These are phyloP conservation scores for Irpex sp. DNA, from an alignment of 1,284 basidiomycete species.

Conservation along the genomic window DNA sequence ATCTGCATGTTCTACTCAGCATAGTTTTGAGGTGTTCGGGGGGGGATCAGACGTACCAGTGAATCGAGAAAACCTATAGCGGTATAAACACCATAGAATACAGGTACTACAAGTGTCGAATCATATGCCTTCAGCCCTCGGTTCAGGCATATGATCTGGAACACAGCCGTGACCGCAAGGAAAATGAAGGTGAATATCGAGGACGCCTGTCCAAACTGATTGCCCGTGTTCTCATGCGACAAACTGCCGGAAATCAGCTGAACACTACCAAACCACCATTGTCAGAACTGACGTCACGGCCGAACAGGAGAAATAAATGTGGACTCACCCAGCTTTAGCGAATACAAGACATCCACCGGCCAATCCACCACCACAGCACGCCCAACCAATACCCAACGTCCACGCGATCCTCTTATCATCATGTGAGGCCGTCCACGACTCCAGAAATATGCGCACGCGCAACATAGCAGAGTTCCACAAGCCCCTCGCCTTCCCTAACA, in stretches of 20 bases:
- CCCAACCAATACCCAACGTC: slow-evolving; percentile 90
- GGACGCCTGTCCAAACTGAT: slow-evolving; percentile 78
- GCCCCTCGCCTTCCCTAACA: slow-evolving; percentile 26
- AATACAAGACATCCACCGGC: slow-evolving; percentile 88
- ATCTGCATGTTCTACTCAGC: slow-evolving; percentile 29
- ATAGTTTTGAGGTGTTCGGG: slow-evolving; percentile 11
- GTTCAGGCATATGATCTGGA: slow-evolving; percentile 89
- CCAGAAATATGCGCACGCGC: slow-evolving; percentile 57
- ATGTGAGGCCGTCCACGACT: slow-evolving; percentile 70
- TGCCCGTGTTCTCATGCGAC: slow-evolving; percentile 74
- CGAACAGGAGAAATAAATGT: slow-evolving; percentile 13
- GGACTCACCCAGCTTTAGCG: slow-evolving; percentile 77
- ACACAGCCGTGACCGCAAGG: slow-evolving; percentile 72
- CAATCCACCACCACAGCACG: slow-evolving; percentile 82
- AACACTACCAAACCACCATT: slow-evolving; percentile 41
- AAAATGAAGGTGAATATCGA: slow-evolving; percentile 81
- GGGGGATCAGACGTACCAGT: slow-evolving; percentile 1
- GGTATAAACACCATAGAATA: slow-evolving; percentile 69
- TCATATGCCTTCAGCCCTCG: slow-evolving; percentile 79
- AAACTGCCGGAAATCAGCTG: slow-evolving; percentile 71
- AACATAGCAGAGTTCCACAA: slow-evolving; percentile 44
- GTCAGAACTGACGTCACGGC: neutral
- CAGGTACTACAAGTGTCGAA: slow-evolving; percentile 68
- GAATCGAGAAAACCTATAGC: slow-evolving; percentile 37
- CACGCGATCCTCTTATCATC: slow-evolving; percentile 81